Base-by-base conservation (phyloP, 2,329 filamentous ascomycete species). In the Fusarium sp. region DNA sequence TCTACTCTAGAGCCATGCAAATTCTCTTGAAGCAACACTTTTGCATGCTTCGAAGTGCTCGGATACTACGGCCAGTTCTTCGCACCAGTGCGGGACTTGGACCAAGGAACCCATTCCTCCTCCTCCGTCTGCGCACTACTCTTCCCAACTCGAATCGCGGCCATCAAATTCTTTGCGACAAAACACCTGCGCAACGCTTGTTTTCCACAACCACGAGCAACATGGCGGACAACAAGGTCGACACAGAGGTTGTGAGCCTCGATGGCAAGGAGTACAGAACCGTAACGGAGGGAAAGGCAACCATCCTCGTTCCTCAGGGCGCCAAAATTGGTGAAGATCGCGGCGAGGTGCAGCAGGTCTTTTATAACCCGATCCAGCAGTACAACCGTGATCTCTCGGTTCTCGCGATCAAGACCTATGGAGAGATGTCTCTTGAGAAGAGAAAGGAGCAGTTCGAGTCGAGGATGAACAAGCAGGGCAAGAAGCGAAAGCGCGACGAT, bases 311-410 rank as follows among this genome's bases (percentile, higher is more conserved):
- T 20, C 89, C 87, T 10, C 84, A 86, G 54, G 83, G 84, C 8
- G 81, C 83, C 25, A 85, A 82, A 77, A 81, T 83, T 66, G 81
- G 81, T 8, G 83, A 86, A 66, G 89, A 90, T 78, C 85, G 88
- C 68, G 89, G 91, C 61, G 87, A 90, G 76, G 87, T 91, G 43
- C 89, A 92, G 76, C 93, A 96, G 78, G 97, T 99, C 65, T 99
- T 99, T 81, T 99, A 99, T 88, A 99, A 99, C 78, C 96, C 97
- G 0, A 98, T 99, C 64, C 97, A 99, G 81, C 97, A 99, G 81
- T 99, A 98, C 87, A 99, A 99, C 83, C 93, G 97, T 56, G 97
- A 99, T 81, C 84, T 99, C 74, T 98, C 95, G 70, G 94, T 98
- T 30, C 88, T 99, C 15, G 95, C 95, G 1, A 98, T 99, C 82